Evolutionary conservation across 306 rosid genomes (phyloP).

Genomic region (Medicago ruthenica): DNA sequence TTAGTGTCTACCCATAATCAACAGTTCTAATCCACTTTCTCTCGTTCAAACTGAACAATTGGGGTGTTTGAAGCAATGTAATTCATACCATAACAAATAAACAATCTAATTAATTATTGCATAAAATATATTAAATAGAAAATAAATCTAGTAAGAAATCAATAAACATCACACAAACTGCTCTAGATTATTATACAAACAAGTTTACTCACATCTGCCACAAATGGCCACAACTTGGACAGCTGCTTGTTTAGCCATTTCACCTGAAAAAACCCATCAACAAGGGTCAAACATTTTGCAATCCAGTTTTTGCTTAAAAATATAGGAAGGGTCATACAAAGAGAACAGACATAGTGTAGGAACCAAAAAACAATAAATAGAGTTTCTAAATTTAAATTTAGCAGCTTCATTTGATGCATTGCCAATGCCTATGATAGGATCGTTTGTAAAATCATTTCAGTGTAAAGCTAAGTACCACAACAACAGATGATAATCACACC

Average conservation of each 20-base stretch:
- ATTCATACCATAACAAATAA: slow-evolving; percentile 5
- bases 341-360: slow-evolving; percentile 19
- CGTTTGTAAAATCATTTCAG: neutral
- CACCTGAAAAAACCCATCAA: slow-evolving; percentile 65
- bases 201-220: slow-evolving; percentile 80
- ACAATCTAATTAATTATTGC: slow-evolving; percentile 10
- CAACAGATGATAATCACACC: slow-evolving; percentile 49
- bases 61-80: slow-evolving; percentile 20
- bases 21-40: slow-evolving; percentile 22
- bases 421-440: slow-evolving; percentile 18
- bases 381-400: slow-evolving; percentile 7
- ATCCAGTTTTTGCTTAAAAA: neutral
- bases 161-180: slow-evolving; percentile 26
- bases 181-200: slow-evolving; percentile 25
- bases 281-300: slow-evolving; percentile 11
- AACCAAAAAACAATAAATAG: slow-evolving; percentile 27
- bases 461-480: slow-evolving; percentile 25
- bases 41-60: slow-evolving; percentile 33
- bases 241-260: slow-evolving; percentile 94
- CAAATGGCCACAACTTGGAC: slow-evolving; percentile 88
- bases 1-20: slow-evolving; percentile 9
- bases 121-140: slow-evolving; percentile 29
- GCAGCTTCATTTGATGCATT: slow-evolving; percentile 28
- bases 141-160: slow-evolving; percentile 22
- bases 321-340: slow-evolving; percentile 31